Conservation (phyloP, 1,284 basidiomycete genomes). For the Apiotrichum gamsii region DNA sequence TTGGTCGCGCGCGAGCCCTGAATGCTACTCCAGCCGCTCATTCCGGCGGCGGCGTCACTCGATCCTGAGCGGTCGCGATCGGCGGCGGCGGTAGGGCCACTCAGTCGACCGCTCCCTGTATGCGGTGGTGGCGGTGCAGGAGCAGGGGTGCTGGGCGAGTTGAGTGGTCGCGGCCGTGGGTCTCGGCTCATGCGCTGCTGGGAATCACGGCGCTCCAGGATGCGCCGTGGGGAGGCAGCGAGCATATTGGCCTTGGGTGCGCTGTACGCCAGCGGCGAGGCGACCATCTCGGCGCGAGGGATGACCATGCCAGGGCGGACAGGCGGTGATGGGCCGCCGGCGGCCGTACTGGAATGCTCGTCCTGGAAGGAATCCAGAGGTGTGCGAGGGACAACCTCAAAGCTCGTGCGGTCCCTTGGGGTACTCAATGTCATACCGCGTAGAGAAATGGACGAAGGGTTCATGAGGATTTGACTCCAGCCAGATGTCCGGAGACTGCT, state of each 20-base stretch:
- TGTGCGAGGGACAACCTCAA: conserved; percentile 22
- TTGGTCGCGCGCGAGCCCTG: conserved; percentile 6
- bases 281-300: conserved; percentile 2
- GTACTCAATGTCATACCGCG: conserved; percentile 31
- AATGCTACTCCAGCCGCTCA: conserved; percentile 2
- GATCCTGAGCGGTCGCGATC: background rate
- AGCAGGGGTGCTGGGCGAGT: background rate
- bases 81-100: background rate
- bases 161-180: background rate
- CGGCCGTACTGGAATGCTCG: too few relatives aligned
- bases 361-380: conserved; percentile 15
- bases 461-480: conserved; percentile 39
- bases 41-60: background rate
- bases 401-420: conserved; percentile 31
- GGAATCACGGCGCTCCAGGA: conserved; percentile 5
- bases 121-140: too few relatives aligned
- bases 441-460: conserved; percentile 31
- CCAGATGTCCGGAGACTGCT: conserved; percentile 33
- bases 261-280: background rate
- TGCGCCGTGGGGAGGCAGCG: background rate
- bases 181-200: conserved; percentile 2
- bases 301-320: conserved; percentile 1
- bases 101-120: too few relatives aligned
- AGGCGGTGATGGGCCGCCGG: background rate
- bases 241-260: background rate